Evolutionary conservation across 441 rosid species (phyloP), one percentile per base, ranked within the genome.

Genomic region (Sinapis alba): DNA sequence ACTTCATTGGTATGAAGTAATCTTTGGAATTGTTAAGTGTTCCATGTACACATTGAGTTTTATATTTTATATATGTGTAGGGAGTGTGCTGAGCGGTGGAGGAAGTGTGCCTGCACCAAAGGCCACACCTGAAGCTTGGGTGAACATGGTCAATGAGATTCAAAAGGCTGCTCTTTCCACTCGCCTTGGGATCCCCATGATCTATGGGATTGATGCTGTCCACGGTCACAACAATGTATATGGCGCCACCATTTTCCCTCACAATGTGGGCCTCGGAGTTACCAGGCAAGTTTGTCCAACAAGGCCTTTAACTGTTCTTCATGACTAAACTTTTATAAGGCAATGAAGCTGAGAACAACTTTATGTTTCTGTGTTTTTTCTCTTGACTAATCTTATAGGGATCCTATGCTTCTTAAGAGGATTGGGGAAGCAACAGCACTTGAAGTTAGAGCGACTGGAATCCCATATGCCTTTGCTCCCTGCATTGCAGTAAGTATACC

Each of bases 401-500:
- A 90, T 70, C 88, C 94, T 21, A 81, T 71, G 5, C 90, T 93
- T 73, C 80, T 87, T 18, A 87, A 82, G 89, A 90, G 86, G 84
- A 90, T 90, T 63, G 97, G 94, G 2, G 87, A 69, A 56, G 96
- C 97, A 36, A 92, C 97, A 1, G 97, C 97, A 11, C 85, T 85
- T 54, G 98, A 93, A 88, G 97, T 89, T 73, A 86, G 97, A 84
- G 97, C 97, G 0, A 89, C 98, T 0, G 97, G 95, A 32, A 89
- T 90, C 72, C 84, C 82, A 24, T 89, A 93, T 74, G 91, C 67
- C 12, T 89, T 90, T 74, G 94, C 91, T 1, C 94, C 97, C 0
- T 93, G 95, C 62, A 73, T 93, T 59, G 97, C 98, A 62, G 98
- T 93, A 86, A 65, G 76, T 53, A 18, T 18, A 32, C 5, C 2